A percentile compares a stretch with the other conserved stretches of the same genome.
Conservation (phyloP, 163 green algal genomes). For the Chlamydomonas reinhardtii region DNA sequence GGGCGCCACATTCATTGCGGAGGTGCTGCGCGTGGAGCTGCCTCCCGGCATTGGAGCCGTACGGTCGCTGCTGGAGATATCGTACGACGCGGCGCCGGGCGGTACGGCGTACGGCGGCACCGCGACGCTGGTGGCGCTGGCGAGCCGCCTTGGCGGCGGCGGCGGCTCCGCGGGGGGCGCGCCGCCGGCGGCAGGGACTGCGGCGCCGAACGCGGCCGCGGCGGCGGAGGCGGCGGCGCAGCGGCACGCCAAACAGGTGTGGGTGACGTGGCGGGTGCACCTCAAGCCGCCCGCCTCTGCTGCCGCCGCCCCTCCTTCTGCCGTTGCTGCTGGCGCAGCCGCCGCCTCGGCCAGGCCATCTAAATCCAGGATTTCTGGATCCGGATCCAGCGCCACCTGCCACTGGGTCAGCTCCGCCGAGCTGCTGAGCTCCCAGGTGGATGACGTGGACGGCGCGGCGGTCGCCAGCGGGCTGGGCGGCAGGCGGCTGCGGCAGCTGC, state of each 20-base stretch:
- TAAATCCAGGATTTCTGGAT: too few relatives aligned
- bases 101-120: neutral
- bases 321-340: too few relatives aligned
- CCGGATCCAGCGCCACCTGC: too few relatives aligned
- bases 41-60: slow-evolving; percentile 26
- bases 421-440: too few relatives aligned
- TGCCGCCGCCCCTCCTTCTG: too few relatives aligned
- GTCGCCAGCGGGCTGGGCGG: too few relatives aligned
- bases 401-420: too few relatives aligned
- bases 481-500: too few relatives aligned
- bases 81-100: neutral
- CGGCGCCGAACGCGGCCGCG: neutral
- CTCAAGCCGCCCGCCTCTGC: neutral
- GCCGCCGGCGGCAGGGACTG: neutral
- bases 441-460: too few relatives aligned
- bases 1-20: neutral
- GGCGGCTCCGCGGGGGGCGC: too few relatives aligned
- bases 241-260: slow-evolving; percentile 1
- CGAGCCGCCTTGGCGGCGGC: neutral
- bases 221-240: neutral
- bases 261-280: slow-evolving; percentile 24
- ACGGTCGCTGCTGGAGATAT: slow-evolving; percentile 45
- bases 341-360: too few relatives aligned
- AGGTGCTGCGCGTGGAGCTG: slow-evolving; percentile 39
- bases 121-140: slow-evolving; percentile 22